These are phyloP conservation scores for Yamadazyma sp. DNA, from an alignment of 805 yeast genomes.

Conservation along the genomic window DNA sequence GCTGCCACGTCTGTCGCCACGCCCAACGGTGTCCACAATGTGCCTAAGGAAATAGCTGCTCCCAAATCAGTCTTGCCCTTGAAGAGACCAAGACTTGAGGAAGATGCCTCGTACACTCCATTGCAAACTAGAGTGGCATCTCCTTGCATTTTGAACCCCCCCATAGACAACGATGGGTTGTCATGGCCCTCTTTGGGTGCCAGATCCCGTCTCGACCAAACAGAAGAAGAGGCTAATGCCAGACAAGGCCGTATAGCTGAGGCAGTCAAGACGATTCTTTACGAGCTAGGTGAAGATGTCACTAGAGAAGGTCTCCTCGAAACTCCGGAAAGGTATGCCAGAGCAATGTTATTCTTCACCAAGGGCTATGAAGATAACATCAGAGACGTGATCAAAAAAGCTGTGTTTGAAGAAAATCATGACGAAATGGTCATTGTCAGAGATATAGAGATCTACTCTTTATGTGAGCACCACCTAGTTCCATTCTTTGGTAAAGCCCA, in stretches of 20 bases:
- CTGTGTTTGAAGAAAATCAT: slow-evolving; percentile 96
- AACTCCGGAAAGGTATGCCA: slow-evolving; percentile 94
- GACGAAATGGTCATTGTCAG: slow-evolving; percentile 98
- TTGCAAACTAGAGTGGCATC: slow-evolving; percentile 75
- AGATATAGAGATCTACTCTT: slow-evolving; percentile 87
- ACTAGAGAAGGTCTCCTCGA: slow-evolving; percentile 85
- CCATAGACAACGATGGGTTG: slow-evolving; percentile 85
- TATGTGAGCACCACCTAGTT: slow-evolving; percentile 97
- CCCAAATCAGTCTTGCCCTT: slow-evolving; percentile 23
- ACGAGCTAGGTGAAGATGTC: slow-evolving; percentile 90
- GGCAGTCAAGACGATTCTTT: slow-evolving; percentile 75
- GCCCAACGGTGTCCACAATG: too few species aligned
- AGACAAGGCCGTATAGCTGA: slow-evolving; percentile 77
- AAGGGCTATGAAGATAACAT: slow-evolving; percentile 96
- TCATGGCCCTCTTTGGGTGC: slow-evolving; percentile 96
- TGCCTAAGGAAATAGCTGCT: slow-evolving; percentile 1
- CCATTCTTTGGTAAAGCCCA: slow-evolving; percentile 97
- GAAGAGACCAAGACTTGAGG: slow-evolving; percentile 23
- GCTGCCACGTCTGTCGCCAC: too few species aligned
- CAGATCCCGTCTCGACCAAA: slow-evolving; percentile 67
- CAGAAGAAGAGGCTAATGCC: slow-evolving; percentile 59
- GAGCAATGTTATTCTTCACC: slow-evolving; percentile 94
- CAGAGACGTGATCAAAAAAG: slow-evolving; percentile 86
- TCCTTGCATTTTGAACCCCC: slow-evolving; percentile 80
- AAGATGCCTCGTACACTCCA: slow-evolving; percentile 45